Conservation (phyloP, 148 eudicot species). For the Rhododendron williamsianum region DNA sequence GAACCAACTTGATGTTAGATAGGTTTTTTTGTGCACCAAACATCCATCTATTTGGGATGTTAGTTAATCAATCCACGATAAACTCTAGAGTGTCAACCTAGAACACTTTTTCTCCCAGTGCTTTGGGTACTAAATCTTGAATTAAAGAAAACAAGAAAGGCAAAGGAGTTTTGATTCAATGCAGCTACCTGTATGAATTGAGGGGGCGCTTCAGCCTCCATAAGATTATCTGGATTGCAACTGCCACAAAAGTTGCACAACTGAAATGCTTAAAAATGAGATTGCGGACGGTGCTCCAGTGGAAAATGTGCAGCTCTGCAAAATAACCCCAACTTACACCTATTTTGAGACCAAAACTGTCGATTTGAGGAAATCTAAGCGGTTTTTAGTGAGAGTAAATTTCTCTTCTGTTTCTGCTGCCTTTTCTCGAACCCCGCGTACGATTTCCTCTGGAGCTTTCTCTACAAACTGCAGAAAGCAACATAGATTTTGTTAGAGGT, state of each 20-base stretch:
- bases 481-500: constrained; percentile 8
- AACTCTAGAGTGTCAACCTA: neutral
- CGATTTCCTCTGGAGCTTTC: constrained; percentile 85
- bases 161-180: neutral
- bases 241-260: neutral
- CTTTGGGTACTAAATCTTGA: neutral
- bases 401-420: constrained; percentile 85
- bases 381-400: constrained; percentile 63
- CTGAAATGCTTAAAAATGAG: neutral
- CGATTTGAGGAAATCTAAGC: constrained; percentile 74
- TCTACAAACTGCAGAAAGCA: constrained; percentile 62
- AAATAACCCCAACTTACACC: neutral
- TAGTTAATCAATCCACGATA: neutral
- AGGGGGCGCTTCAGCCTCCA: neutral
- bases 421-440: constrained; percentile 66
- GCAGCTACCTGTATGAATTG: neutral
- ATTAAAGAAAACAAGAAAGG: neutral
- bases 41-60: neutral
- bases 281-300: neutral
- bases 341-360: constrained; percentile 45
- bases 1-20: neutral
- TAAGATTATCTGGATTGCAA: neutral
- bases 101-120: neutral
- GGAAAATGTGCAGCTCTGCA: neutral
- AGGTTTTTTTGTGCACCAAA: too few relatives aligned